Evolutionary conservation across 1,139 yeast species (phyloP).

Genomic region (Insectozyma bohioensis): DNA sequence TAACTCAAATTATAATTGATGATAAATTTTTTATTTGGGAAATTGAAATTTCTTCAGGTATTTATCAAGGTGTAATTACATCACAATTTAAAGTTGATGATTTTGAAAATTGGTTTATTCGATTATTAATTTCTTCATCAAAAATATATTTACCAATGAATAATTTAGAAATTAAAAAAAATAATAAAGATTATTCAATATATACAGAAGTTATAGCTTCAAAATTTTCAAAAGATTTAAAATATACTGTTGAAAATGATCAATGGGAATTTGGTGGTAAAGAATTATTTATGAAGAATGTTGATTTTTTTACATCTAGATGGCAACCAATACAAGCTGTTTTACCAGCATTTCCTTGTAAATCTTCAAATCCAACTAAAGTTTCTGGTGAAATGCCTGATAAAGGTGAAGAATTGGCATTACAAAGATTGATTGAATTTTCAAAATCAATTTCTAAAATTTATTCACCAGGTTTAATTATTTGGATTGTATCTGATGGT

Average conservation of each 20-base stretch:
- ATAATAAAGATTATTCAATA: conserved; percentile 4
- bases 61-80: conserved; percentile 28
- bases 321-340: conserved; percentile 52
- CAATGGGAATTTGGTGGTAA: conserved; percentile 51
- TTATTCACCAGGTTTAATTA: conserved; percentile 55
- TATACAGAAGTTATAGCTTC: conserved; percentile 23
- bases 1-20: conserved; percentile 12
- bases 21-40: conserved; percentile 22
- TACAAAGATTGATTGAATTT: conserved; percentile 32
- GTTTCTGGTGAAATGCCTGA: conserved; percentile 55
- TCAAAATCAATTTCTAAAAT: conserved; percentile 32
- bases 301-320: conserved; percentile 50
- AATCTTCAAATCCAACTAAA: conserved; percentile 54
- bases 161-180: conserved; percentile 1
- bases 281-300: conserved; percentile 36
- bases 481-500: conserved; percentile 63
- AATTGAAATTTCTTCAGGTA: conserved; percentile 6
- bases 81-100: conserved; percentile 19
- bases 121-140: conserved; percentile 22
- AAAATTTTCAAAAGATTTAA: conserved; percentile 42
- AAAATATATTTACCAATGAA: conserved; percentile 12
- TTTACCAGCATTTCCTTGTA: conserved; percentile 65
- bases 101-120: conserved; percentile 37
- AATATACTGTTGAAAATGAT: conserved; percentile 47
- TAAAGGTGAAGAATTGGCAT: conserved; percentile 41